Evolutionary conservation across 345 rosid species (phyloP).

Genomic region (Aquilaria sinensis): DNA sequence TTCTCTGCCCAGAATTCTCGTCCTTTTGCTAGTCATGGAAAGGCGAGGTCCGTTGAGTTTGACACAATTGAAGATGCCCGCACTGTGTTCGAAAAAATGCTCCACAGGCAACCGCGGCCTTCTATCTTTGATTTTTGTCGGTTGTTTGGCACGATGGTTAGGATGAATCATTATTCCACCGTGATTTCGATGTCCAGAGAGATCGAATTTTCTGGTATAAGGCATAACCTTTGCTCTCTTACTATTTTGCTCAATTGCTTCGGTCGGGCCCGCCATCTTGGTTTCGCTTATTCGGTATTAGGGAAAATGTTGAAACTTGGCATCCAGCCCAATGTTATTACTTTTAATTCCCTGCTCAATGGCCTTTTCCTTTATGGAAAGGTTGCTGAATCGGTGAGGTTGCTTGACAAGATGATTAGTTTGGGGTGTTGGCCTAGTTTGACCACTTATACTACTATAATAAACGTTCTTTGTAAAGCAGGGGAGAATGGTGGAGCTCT

Average conservation of each 20-base stretch:
- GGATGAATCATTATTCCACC: too few relatives aligned
- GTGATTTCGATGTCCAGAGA: too few relatives aligned
- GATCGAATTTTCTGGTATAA: too few relatives aligned
- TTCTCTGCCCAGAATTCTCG: too few relatives aligned
- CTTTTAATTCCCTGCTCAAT: constrained; percentile 3
- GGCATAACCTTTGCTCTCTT: constrained; percentile 1
- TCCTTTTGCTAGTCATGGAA: too few relatives aligned
- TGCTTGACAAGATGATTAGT: neutral
- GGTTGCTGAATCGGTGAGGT: neutral
- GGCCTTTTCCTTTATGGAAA: neutral
- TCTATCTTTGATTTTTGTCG: too few relatives aligned
- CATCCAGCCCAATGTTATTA: neutral
- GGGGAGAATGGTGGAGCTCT: constrained; percentile 10
- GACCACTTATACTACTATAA: constrained; percentile 10
- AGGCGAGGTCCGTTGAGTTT: too few relatives aligned
- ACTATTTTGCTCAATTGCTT: constrained; percentile 7
- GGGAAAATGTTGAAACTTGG: constrained; percentile 7
- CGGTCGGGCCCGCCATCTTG: constrained; percentile 4
- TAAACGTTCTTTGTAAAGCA: constrained; percentile 11
- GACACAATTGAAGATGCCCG: too few relatives aligned
- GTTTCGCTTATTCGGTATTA: constrained; percentile 1
- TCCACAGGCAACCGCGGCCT: too few relatives aligned
- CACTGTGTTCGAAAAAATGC: too few relatives aligned
- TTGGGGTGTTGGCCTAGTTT: neutral
- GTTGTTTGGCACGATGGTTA: too few relatives aligned